Conservation (phyloP, 169 alveolate genomes). For the Eimeria praecox region DNA sequence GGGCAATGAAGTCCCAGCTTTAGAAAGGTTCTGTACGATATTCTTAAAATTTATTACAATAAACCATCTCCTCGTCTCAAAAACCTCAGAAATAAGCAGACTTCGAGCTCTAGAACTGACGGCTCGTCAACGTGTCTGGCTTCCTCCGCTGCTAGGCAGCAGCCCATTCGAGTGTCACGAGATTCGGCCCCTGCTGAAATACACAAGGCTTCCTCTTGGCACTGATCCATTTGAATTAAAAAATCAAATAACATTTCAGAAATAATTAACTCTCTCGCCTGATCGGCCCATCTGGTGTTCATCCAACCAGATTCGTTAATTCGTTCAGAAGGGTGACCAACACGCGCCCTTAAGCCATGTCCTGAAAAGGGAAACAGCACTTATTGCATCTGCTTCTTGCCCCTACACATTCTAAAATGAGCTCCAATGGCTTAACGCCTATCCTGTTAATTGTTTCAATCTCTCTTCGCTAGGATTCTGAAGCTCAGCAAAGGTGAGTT, state of each 20-base stretch:
- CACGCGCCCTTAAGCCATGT: background rate
- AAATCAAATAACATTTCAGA: background rate
- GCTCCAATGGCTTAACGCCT: no score
- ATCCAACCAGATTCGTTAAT: background rate
- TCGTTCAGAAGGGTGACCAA: background rate
- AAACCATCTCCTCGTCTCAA: background rate
- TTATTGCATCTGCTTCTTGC: background rate
- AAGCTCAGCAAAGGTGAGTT: no score
- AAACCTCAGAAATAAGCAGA: background rate
- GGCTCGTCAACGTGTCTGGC: background rate
- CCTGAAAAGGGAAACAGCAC: background rate
- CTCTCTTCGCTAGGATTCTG: no score
- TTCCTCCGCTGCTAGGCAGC: background rate
- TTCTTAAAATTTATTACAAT: background rate
- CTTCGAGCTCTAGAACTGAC: background rate
- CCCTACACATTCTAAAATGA: background rate
- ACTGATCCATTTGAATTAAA: background rate
- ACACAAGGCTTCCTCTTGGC: background rate
- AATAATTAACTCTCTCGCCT: background rate
- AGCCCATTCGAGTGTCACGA: conserved; percentile 6
- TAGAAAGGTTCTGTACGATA: background rate
- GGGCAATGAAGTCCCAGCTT: background rate
- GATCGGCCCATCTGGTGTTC: background rate
- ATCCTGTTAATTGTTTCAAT: no score
- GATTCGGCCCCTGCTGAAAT: background rate